Evolutionary conservation across 2,329 filamentous ascomycete genomes (phyloP), one percentile per base, ranked within the genome.

Genomic region (Ceratocystis huliohia): DNA sequence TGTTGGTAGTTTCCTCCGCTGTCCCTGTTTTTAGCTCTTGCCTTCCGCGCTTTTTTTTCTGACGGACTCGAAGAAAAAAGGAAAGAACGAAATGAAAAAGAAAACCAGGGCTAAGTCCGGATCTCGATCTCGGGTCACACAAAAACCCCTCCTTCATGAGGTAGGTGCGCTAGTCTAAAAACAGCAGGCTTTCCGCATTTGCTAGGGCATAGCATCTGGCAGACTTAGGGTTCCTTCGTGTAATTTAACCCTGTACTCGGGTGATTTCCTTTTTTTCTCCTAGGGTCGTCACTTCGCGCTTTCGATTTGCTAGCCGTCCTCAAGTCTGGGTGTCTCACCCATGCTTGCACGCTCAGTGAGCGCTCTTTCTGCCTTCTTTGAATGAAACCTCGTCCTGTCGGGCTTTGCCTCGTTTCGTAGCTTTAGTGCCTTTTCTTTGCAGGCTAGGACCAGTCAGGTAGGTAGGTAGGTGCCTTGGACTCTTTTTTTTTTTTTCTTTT

Each of bases 41-140:
- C 22, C 46, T 7, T n/a, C 20, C 46, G 17, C 5, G 10, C 10
- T 22, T n/a, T n/a, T 13, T 30, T 28, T 30, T 57, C 17, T 15
- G 22, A 1, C 22, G 10, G 20, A 17, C 8, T 57, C 5, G 7
- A 57, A 30, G 22, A 57, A 57, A 30, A 57, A 57, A 15, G 20
- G 22, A 56, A 25, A 48, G n/a, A 48, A 48, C 15, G 7, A 48
- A 48, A 5, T 6, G 45, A 20, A 48, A 0, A 20, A 20, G 15
- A 8, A 20, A 20, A 1, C 46, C 22, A 22, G 46, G 46, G 46
- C 46, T 57, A 30, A 28, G 53, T 50, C 6, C 25, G 53, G 25
- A 57, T 57, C 53, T 57, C 25, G 53, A 57, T 30, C 53, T 57
- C 53, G 53, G 13, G 53, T 57, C 53, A 30, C 53, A 57, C 53